Evolutionary conservation across 345 rosid species (phyloP), one percentile per base, ranked within the genome.

Genomic region (Sisymbrium irio): DNA sequence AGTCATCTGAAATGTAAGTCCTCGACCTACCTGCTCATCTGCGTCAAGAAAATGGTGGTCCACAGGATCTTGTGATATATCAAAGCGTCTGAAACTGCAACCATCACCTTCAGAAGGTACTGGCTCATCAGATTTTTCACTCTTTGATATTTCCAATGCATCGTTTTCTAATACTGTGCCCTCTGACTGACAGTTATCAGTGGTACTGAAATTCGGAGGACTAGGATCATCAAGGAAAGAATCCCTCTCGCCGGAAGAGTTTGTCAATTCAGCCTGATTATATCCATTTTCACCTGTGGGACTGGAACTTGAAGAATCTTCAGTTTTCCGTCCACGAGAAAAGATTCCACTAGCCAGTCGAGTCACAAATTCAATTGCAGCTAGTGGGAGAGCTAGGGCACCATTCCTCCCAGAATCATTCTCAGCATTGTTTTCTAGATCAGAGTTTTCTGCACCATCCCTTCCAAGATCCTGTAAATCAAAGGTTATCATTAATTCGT

Each of bases 301-400:
- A 74, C 85, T 91, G 51, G 82, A 79, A 63, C 69, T 65, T 54
- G 61, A 75, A 44, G 81, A 59, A 71, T 88, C 92, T 35, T 65
- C 75, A 82, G 78, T 71, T 78, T 83, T 92, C 27, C 81, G 83
- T 25, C 89, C 85, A 47, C 94, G 87, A 4, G 93, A 87, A 78
- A 96, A 88, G 61, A 94, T 83, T 80, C 95, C 98, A 61, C 84
- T 77, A 14, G 98, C 98, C 58, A 94, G 66, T 78, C 93, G 85
- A 63, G 90, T 81, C 56, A 91, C 87, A 84, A 91, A 89, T 74
- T 80, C 98, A 73, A 94, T 79, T 15, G 96, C 98, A 72, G 97
- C 93, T 69, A 86, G 81, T 47, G 98, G 92, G 72, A 94, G 86
- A 83, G 94, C 83, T 49, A 92, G 80, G 44, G 92, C 95, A 28